Evolutionary conservation across 2,329 filamentous ascomycete genomes (phyloP), one percentile per base, ranked within the genome.

Genomic region (Microcera coccophila): DNA sequence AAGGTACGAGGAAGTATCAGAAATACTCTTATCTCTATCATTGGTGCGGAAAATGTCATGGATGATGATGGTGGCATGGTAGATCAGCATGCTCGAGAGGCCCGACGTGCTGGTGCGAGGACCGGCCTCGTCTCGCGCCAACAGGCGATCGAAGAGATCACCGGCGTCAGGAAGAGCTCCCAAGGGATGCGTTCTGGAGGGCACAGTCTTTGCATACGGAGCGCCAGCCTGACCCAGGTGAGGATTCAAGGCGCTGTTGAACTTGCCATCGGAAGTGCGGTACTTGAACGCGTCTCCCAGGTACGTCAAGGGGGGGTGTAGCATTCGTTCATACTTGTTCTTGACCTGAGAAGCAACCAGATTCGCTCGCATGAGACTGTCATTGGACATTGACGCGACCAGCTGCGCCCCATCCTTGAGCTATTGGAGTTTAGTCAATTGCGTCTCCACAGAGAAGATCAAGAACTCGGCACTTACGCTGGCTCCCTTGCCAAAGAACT

Each of bases 21-120:
- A 84, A 42, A 76, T 79, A 42, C 77, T 79, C 56, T 72, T 75
- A 60, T 89, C 81, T 4, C 68, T 68, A 19, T 79, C 77, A 53
- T 78, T 79, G 2, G 63, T 65, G 4, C 61, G 55, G 47, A 66
- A 66, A 42, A 66, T 62, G 18, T 65, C 63, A 18, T 66, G 63
- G 11, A 66, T 66, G 39, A 64, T 63, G 55, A 90, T 84, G 5
- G 83, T 80, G 0, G 85, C 86, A 33, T 87, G 69, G 51, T 89
- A 88, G 62, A 87, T 88, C 14, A 90, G 68, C 66, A 88, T 80
- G 53, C 81, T 84, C 0, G 84, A 89, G 31, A 90, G 81, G n/a
- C 79, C 76, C 38, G 84, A 84, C 0, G 83, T 81, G 59, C 88
- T 85, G 41, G 80, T 71, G 47, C 79, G 73, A 47, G 79, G 78